Conservation (phyloP, 805 yeast genomes). For the Candida ficus region DNA sequence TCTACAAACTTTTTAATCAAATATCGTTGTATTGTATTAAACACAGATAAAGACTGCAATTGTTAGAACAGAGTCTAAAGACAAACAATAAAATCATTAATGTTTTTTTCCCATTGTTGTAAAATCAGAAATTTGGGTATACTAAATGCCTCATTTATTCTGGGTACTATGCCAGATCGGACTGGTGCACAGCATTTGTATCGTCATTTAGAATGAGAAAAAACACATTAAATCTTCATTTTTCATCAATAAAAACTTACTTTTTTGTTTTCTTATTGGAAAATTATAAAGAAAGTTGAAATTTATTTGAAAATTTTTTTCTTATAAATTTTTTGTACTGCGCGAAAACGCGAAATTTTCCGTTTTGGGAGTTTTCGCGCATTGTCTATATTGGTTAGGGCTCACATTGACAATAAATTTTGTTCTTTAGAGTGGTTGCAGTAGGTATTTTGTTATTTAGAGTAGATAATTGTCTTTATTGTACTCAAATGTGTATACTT, state of each 20-base stretch:
- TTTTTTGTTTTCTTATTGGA: background rate
- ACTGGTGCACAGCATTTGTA: slow-evolving; percentile 30
- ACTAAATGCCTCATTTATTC: slow-evolving; percentile 26
- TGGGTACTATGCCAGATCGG: slow-evolving; percentile 24
- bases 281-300: background rate
- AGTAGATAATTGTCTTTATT: no score
- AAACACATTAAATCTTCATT: background rate
- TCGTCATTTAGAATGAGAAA: slow-evolving; percentile 20
- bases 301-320: background rate
- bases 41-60: no score
- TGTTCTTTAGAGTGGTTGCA: no score
- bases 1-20: no score
- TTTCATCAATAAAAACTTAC: background rate
- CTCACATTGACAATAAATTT: no score
- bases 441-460: no score
- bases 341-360: no score
- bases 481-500: no score
- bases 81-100: background rate
- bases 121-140: slow-evolving; percentile 29
- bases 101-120: background rate
- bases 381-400: no score
- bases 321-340: no score
- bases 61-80: background rate
- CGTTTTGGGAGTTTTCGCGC: no score
- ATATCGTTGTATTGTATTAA: no score